Evolutionary conservation across 805 yeast species (phyloP).

Genomic region (Maudiozyma serrabonitensis): DNA sequence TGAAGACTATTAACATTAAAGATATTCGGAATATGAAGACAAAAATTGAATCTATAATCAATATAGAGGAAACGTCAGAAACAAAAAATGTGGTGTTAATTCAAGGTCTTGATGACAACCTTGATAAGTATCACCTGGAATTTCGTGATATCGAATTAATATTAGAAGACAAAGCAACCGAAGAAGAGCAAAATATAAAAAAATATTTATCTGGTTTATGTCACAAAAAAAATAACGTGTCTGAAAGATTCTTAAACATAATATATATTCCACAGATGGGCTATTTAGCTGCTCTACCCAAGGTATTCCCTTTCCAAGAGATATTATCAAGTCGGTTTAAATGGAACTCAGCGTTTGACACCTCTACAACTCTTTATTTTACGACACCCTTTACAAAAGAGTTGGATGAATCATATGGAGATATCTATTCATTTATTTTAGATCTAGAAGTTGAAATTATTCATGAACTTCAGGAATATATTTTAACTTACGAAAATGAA

Average conservation of each 20-base stretch:
- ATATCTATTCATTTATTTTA: slow-evolving; percentile 32
- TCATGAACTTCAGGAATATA: slow-evolving; percentile 22
- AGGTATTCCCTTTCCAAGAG: slow-evolving; percentile 1
- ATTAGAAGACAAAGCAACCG: slow-evolving; percentile 16
- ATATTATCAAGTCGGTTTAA: slow-evolving; percentile 2
- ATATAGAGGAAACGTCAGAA: slow-evolving; percentile 30
- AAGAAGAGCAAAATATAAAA: slow-evolving; percentile 7
- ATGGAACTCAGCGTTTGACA: slow-evolving; percentile 34
- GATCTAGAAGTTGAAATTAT: slow-evolving; percentile 36
- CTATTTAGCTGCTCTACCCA: slow-evolving; percentile 28
- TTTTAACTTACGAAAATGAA: slow-evolving; percentile 7
- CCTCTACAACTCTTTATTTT: slow-evolving; percentile 30
- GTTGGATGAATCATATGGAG: slow-evolving; percentile 35
- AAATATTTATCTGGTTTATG: background rate
- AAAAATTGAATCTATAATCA: slow-evolving; percentile 25
- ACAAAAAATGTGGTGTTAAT: slow-evolving; percentile 21
- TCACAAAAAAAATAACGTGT: background rate
- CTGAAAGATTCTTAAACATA: slow-evolving; percentile 21
- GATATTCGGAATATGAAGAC: background rate
- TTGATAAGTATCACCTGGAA: slow-evolving; percentile 21
- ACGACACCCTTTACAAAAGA: slow-evolving; percentile 26
- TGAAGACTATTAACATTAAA: background rate
- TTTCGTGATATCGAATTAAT: slow-evolving; percentile 29
- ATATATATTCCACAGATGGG: slow-evolving; percentile 41
- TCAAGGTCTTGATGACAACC: slow-evolving; percentile 23